Base-by-base conservation (phyloP, 192 early-diverging fungal species). In the Spinellus fusiger region DNA sequence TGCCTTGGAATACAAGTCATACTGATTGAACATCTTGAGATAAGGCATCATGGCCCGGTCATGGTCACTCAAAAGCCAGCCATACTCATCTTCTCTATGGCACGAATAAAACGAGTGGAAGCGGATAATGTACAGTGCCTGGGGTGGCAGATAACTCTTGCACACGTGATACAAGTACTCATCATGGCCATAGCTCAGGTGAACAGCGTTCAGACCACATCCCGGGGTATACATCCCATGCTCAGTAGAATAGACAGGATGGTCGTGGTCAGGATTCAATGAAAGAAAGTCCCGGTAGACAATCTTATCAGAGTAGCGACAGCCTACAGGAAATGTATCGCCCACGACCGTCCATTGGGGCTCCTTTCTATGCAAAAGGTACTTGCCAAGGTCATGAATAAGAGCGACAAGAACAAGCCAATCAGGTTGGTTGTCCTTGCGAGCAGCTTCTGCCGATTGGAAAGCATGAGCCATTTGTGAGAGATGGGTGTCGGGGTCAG, bases 271-370 rank as follows among this genome's bases (percentile, higher is more conserved):
- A 2, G 33, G n/a, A 18, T 51, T 48, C 44, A 79, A 78, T n/a
- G n/a, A n/a, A n/a, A n/a, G 10, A 35, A 58, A 76, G 4, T 70
- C 44, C 0, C 55, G 44, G 49, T 68, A 78, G 3, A 82, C 76
- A 16, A 82, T 79, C 32, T 74, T 70, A 16, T 44, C 22, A 4
- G 70, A 70, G 38, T 62, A 79, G 16, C 16, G 23, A 58, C 77
- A 79, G 10, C 80, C 80, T 5, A 82, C 80, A 20, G 80, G 80
- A 57, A 77, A 82, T 0, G 80, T 82, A 54, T 82, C 80, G 9
- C 70, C 74, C 16, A 77, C 78, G 40, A 70, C 65, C 31, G 73
- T 61, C 79, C 78, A 80, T 62, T 81, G 80, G 38, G 69, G 69
- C 15, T 74, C 73, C 10, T 73, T 80, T 18, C 61, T 47, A 29